phyloP scores from a whole-genome alignment of 139 green algal genomes.

The Marvania coccoides region DNA sequence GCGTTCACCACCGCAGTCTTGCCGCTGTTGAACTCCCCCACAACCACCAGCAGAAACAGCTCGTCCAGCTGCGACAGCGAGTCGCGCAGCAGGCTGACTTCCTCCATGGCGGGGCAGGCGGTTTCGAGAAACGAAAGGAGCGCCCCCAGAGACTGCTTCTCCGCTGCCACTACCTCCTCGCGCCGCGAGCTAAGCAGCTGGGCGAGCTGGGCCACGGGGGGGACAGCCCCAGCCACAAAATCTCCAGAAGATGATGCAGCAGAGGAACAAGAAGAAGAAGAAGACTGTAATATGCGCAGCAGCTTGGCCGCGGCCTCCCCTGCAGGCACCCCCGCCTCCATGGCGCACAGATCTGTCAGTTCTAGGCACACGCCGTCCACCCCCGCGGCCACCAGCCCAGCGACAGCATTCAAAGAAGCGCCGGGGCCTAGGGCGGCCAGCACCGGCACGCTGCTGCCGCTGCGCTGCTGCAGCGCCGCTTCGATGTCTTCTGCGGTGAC shows the following conservation, averaged over 20 bases:
- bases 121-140: constrained; percentile 22
- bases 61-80: constrained; percentile 77
- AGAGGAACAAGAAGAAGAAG: too few relatives aligned
- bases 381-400: constrained; percentile 14
- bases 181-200: constrained; percentile 25
- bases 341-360: constrained; percentile 18
- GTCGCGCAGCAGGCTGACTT: constrained; percentile 48
- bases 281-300: background rate
- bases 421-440: constrained; percentile 7
- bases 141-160: constrained; percentile 37
- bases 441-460: constrained; percentile 52
- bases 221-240: too few relatives aligned
- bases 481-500: constrained; percentile 8
- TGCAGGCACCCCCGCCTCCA: background rate
- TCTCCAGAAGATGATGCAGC: too few relatives aligned
- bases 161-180: constrained; percentile 43
- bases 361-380: constrained; percentile 27
- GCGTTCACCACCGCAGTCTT: constrained; percentile 94
- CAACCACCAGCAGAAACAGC: constrained; percentile 91
- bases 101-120: constrained; percentile 36
- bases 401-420: background rate
- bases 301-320: background rate
- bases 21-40: constrained; percentile 92
- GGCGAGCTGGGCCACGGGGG: constrained; percentile 13
- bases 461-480: constrained; percentile 43